Evolutionary conservation across 192 early-diverging fungal genomes (phyloP).

Genomic region (Mycoemilia scoparia): DNA sequence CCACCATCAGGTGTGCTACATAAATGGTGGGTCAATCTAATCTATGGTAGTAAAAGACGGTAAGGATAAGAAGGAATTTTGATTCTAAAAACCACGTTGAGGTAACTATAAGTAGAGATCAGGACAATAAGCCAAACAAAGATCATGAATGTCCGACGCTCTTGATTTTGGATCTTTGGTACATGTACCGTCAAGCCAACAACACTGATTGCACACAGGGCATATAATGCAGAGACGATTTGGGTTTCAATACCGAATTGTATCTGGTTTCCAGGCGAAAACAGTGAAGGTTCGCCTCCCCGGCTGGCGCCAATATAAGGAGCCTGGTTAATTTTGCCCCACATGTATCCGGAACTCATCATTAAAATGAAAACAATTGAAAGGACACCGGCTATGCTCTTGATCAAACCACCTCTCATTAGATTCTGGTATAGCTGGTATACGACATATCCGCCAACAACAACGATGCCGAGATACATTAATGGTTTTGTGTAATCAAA

Average conservation of each 20-base stretch:
- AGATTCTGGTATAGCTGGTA: constrained; percentile 10
- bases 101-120: constrained; percentile 20
- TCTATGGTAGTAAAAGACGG: constrained; percentile 18
- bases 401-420: constrained; percentile 9
- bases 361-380: constrained; percentile 22
- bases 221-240: constrained; percentile 25
- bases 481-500: constrained; percentile 11
- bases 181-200: constrained; percentile 23
- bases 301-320: constrained; percentile 21
- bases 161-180: constrained; percentile 12
- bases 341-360: constrained; percentile 31
- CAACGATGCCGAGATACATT: neutral
- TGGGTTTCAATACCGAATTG: constrained; percentile 28
- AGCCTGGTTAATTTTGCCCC: constrained; percentile 26
- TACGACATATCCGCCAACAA: constrained; percentile 4
- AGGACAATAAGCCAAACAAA: constrained; percentile 14
- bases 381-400: constrained; percentile 13
- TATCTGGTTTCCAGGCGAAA: constrained; percentile 20
- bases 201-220: constrained; percentile 19
- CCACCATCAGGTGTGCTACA: too few relatives aligned
- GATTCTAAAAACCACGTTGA: constrained; percentile 28
- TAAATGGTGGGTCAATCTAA: too few relatives aligned
- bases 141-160: constrained; percentile 22
- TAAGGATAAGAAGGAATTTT: constrained; percentile 27
- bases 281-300: constrained; percentile 12